phyloP scores from a whole-genome alignment of 176 grass and related monocot genomes.

The Eragrostis curvula region DNA sequence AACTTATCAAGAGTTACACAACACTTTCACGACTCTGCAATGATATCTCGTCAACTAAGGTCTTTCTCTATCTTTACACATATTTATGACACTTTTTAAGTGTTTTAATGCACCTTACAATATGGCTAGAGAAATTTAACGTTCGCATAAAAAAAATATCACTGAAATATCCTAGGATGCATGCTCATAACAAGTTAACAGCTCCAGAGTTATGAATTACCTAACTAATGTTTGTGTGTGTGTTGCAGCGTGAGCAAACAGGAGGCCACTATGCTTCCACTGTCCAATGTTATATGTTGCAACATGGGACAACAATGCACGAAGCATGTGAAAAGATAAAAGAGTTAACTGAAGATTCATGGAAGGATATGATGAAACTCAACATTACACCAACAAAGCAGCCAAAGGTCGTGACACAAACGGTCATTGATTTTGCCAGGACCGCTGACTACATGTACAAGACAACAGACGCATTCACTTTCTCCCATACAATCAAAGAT shows the following conservation, averaged over 20 bases:
- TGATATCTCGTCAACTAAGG: conserved; percentile 22
- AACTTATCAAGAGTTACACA: neutral
- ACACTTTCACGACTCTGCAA: neutral
- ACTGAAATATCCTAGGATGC: too few relatives aligned
- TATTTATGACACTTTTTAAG: too few relatives aligned
- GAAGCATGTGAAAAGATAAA: conserved; percentile 22
- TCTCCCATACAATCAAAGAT: conserved; percentile 11
- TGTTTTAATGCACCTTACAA: too few relatives aligned
- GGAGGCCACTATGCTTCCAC: conserved; percentile 11
- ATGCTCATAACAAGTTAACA: too few relatives aligned
- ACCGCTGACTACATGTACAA: conserved; percentile 9
- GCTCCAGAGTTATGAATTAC: too few relatives aligned
- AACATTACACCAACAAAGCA: neutral
- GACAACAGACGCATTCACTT: neutral
- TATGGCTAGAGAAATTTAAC: too few relatives aligned
- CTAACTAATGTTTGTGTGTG: too few relatives aligned
- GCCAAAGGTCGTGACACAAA: neutral
- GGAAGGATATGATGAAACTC: conserved; percentile 36
- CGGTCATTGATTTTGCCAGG: conserved; percentile 11
- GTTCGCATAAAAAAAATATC: too few relatives aligned
- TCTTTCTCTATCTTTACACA: neutral
- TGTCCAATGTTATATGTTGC: conserved; percentile 38
- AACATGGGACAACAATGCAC: conserved; percentile 10
- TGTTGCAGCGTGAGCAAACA: conserved; percentile 35
- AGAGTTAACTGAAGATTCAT: conserved; percentile 31